Evolutionary conservation across 2,329 filamentous ascomycete species (phyloP).

Genomic region (Xylaria sp.): DNA sequence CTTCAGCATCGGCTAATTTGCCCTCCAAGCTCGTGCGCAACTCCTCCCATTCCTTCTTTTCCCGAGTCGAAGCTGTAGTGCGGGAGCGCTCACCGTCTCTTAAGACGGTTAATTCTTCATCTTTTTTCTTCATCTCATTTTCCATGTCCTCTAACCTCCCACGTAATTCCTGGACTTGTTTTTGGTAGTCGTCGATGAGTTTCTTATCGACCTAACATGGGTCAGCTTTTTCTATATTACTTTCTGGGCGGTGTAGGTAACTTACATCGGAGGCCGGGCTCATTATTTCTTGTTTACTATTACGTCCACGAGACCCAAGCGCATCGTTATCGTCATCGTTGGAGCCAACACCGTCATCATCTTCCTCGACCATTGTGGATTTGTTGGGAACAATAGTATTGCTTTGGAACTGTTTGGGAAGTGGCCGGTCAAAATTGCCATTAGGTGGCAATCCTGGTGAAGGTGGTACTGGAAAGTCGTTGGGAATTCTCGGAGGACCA

Average conservation of each 20-base stretch:
- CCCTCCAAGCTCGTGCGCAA: conserved; percentile 74
- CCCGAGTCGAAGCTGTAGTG: conserved; percentile 63
- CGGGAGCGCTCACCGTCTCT: conserved; percentile 69
- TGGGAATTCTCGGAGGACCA: conserved; percentile 51
- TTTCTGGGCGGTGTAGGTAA: conserved; percentile 1
- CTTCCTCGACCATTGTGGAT: conserved; percentile 96
- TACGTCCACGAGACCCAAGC: conserved; percentile 66
- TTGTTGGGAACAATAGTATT: conserved; percentile 98
- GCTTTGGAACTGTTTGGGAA: conserved; percentile 90
- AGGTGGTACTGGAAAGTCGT: conserved; percentile 65
- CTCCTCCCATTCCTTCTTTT: conserved; percentile 78
- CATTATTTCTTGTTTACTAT: conserved; percentile 51
- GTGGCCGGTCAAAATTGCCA: conserved; percentile 78
- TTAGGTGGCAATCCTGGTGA: conserved; percentile 67
- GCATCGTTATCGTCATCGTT: conserved; percentile 70
- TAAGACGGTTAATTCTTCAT: conserved; percentile 72
- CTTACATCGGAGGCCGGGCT: conserved; percentile 55
- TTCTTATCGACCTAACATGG: conserved; percentile 71
- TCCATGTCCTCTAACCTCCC: conserved; percentile 80
- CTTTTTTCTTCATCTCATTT: conserved; percentile 73
- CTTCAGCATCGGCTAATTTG: conserved; percentile 78
- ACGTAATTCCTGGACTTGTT: conserved; percentile 78
- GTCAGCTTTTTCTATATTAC: conserved; percentile 30
- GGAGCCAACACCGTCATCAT: conserved; percentile 75
- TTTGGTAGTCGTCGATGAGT: conserved; percentile 81